phyloP scores from a whole-genome alignment of 140 eudicot species.

The Stevia rebaudiana region DNA sequence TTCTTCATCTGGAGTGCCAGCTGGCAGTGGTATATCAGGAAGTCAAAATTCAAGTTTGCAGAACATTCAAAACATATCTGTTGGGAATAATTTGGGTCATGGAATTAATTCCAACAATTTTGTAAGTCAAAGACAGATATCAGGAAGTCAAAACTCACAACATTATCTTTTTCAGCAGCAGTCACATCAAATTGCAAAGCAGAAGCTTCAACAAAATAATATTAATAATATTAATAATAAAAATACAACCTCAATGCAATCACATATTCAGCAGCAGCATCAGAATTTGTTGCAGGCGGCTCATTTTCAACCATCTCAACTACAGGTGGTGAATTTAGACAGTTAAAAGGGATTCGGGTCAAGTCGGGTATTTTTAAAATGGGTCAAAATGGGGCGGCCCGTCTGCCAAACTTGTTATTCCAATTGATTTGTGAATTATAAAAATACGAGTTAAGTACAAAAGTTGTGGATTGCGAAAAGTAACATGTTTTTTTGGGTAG shows the following conservation, averaged over 20 bases:
- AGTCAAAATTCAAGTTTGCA: slow-evolving; percentile 62
- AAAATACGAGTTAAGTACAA: too few relatives aligned
- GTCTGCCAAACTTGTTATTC: not conserved
- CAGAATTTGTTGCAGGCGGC: slow-evolving; percentile 50
- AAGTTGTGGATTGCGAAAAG: too few relatives aligned
- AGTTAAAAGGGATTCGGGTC: not conserved
- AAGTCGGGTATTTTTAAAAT: not conserved
- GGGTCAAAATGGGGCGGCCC: not conserved
- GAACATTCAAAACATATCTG: slow-evolving; percentile 53
- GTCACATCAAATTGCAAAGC: slow-evolving; percentile 56
- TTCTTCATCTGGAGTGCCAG: slow-evolving; percentile 48
- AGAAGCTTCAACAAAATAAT: slow-evolving; percentile 40
- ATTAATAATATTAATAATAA: not conserved
- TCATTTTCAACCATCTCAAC: slow-evolving; percentile 61
- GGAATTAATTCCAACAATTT: slow-evolving; percentile 36
- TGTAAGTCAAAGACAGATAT: slow-evolving; percentile 67
- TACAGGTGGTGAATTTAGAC: not conserved
- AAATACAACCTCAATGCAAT: slow-evolving; percentile 47
- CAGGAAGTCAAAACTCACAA: slow-evolving; percentile 41
- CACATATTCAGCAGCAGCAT: slow-evolving; percentile 71
- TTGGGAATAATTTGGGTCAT: slow-evolving; percentile 58
- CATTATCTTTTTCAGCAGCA: slow-evolving; percentile 73
- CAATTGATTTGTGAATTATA: not conserved
- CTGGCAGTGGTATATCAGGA: slow-evolving; percentile 52
- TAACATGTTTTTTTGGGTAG: too few relatives aligned